Conservation (phyloP, 768 basidiomycete species). For the Tylopilus sp. region DNA sequence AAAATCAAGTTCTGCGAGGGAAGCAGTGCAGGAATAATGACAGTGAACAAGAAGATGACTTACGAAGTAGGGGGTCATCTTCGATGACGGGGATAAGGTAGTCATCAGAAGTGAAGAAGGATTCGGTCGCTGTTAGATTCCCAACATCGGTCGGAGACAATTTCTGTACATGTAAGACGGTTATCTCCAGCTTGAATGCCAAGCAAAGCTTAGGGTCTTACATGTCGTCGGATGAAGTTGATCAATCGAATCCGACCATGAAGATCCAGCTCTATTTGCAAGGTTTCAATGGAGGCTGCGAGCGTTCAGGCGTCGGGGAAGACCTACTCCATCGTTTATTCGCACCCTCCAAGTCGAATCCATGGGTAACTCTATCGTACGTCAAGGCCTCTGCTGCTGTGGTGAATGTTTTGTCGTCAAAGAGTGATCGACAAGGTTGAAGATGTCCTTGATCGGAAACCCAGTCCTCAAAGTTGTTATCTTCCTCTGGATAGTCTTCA, state of each 20-base stretch:
- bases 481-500: slow-evolving; percentile 34
- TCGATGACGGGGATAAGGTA: slow-evolving; percentile 80
- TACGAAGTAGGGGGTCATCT: slow-evolving; percentile 89
- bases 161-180: slow-evolving; percentile 42
- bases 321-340: slow-evolving; percentile 55
- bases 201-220: slow-evolving; percentile 25
- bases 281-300: background rate
- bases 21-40: background rate
- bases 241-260: slow-evolving; percentile 78
- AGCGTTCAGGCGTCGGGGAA: background rate
- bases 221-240: slow-evolving; percentile 83
- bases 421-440: slow-evolving; percentile 65
- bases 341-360: slow-evolving; percentile 56
- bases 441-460: slow-evolving; percentile 59
- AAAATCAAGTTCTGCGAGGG: slow-evolving; percentile 52
- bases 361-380: slow-evolving; percentile 58
- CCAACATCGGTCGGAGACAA: slow-evolving; percentile 42
- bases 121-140: slow-evolving; percentile 53
- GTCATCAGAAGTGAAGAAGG: slow-evolving; percentile 68
- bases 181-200: background rate
- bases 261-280: slow-evolving; percentile 62
- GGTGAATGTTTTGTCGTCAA: slow-evolving; percentile 61
- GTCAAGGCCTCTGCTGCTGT: slow-evolving; percentile 56
- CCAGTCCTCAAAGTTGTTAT: slow-evolving; percentile 80
- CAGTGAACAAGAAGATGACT: slow-evolving; percentile 25